These are phyloP conservation scores for Blumeriella jaapii DNA, from an alignment of 2,329 filamentous ascomycete genomes.

Conservation along the genomic window DNA sequence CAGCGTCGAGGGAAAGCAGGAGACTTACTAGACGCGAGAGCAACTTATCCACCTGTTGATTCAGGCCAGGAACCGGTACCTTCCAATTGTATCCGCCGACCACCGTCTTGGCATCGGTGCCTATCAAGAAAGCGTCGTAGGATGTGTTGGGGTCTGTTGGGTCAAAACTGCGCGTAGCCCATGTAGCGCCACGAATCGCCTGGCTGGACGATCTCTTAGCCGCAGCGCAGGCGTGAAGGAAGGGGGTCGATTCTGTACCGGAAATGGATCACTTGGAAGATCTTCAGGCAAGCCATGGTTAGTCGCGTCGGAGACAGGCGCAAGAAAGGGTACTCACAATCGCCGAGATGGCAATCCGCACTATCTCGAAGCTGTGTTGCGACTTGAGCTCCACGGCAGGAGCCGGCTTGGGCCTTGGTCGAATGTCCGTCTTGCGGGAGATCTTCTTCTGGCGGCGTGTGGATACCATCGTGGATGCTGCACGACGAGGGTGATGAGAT, in stretches of 20 bases:
- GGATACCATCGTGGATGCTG: not conserved
- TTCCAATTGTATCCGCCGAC: not conserved
- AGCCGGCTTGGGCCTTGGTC: not conserved
- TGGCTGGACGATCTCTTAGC: not conserved
- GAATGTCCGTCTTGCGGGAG: not conserved
- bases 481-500: too few species aligned
- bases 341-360: not conserved
- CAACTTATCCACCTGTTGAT: not conserved
- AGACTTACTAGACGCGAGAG: constrained; percentile 1
- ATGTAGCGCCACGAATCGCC: constrained; percentile 1
- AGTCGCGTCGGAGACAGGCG: not conserved
- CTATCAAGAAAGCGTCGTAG: constrained; percentile 2
- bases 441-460: not conserved
- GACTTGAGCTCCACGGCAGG: not conserved
- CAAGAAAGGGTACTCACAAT: not conserved
- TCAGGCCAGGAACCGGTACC: not conserved
- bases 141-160: not conserved
- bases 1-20: not conserved
- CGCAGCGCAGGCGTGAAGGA: not conserved
- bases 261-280: not conserved
- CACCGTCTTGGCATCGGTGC: not conserved
- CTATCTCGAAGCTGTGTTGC: not conserved
- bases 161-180: not conserved
- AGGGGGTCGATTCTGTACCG: not conserved
- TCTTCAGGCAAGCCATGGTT: not conserved